Conservation (phyloP, 2,329 filamentous ascomycete genomes). For the Simplicillium sp. region DNA sequence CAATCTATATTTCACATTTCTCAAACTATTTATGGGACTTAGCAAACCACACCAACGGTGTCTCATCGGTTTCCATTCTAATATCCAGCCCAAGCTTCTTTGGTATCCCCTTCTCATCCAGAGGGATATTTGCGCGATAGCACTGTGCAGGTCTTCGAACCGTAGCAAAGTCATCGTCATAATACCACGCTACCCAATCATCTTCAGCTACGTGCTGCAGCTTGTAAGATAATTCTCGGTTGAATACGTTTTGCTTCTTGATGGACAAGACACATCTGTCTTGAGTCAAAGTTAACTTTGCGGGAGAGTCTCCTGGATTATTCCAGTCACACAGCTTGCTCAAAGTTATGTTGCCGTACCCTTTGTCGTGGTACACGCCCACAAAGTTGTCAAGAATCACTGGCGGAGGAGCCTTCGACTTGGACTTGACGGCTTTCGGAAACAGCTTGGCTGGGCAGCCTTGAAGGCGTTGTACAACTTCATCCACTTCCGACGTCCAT, state of each 20-base stretch:
- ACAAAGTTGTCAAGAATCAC: constrained; percentile 25
- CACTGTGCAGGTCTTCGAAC: constrained; percentile 7
- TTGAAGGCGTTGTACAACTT: constrained; percentile 3
- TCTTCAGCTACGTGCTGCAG: constrained; percentile 11
- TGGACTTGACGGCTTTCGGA: constrained; percentile 8
- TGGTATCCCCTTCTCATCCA: too few species aligned
- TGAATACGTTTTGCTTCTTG: constrained; percentile 9
- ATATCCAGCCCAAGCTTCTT: too few species aligned
- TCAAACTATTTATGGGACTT: too few species aligned
- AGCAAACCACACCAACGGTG: too few species aligned
- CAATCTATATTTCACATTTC: too few species aligned
- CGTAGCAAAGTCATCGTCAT: constrained; percentile 10
- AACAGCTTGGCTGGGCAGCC: constrained; percentile 11
- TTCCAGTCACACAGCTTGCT: constrained; percentile 9
- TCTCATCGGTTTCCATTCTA: too few species aligned
- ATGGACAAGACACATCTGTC: constrained; percentile 10
- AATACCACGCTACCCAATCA: constrained; percentile 13
- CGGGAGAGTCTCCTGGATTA: constrained; percentile 6
- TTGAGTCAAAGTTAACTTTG: constrained; percentile 1
- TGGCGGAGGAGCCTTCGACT: constrained; percentile 24
- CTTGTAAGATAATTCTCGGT: constrained; percentile 9
- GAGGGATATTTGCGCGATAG: constrained; percentile 2
- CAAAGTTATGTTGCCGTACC: constrained; percentile 12
- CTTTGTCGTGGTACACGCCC: constrained; percentile 26
- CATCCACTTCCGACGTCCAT: constrained; percentile 2